Conservation (phyloP, 495 filamentous ascomycete genomes). For the Pseudotulostoma volvatum region DNA sequence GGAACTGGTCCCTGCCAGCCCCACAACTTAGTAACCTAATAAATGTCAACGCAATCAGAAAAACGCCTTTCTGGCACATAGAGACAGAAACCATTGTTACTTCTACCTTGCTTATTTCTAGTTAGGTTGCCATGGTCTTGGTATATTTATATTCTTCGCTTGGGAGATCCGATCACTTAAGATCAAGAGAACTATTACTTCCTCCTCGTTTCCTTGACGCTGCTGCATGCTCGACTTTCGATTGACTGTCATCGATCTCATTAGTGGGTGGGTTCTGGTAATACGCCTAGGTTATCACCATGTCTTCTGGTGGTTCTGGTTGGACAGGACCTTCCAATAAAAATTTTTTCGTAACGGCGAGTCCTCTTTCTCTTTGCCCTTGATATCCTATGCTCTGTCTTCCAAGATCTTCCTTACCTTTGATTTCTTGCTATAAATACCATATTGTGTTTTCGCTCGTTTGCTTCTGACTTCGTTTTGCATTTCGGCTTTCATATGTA, state of each 20-base stretch:
- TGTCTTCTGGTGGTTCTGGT: constrained; percentile 6
- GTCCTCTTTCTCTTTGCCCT: constrained; percentile 6
- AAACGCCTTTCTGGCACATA: too few species aligned
- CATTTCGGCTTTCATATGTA: neutral
- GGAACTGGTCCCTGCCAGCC: too few species aligned
- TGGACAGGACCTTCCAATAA: constrained; percentile 13
- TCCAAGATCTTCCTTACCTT: neutral
- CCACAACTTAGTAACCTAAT: too few species aligned
- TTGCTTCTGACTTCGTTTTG: neutral
- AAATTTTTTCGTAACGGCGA: constrained; percentile 21
- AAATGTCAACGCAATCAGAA: too few species aligned
- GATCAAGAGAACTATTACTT: neutral
- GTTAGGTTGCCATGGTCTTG: neutral
- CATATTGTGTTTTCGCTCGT: neutral
- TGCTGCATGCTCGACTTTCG: too few species aligned
- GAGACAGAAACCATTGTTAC: too few species aligned
- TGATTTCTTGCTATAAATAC: neutral
- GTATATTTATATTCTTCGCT: neutral
- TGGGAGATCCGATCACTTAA: too few species aligned
- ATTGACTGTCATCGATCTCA: neutral
- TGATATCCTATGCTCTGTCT: constrained; percentile 2
- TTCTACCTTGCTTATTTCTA: neutral
- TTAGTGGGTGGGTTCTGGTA: neutral
- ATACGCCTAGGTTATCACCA: constrained; percentile 1
- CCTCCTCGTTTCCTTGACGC: too few species aligned